Evolutionary conservation across 305 asterid genomes (phyloP), one percentile per base, ranked within the genome.

Genomic region (Fraxinus xanthoxyloides): DNA sequence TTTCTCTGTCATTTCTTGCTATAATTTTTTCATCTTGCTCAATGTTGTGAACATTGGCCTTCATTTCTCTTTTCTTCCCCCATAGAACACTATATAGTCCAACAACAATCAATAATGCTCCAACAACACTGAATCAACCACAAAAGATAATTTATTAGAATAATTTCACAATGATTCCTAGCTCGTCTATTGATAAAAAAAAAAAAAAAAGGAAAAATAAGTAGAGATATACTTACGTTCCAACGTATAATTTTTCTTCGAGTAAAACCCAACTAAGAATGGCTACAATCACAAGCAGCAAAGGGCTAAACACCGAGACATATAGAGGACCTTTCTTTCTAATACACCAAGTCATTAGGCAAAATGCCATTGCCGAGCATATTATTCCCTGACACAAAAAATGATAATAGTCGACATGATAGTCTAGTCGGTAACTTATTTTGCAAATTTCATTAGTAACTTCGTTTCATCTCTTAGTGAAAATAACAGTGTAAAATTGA

Each of bases 301-400:
- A 85, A 0, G 99, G 99, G 84, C 92, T 92, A 83, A 95, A 95
- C 40, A 95, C 96, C 1, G 98, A 93, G 13, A 95, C 99, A 15
- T 93, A 95, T 0, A 95, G 84, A 36, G 98, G 99, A 5, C 99
- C 97, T 88, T 91, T 95, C 87, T 87, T 87, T 79, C 87, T 92
- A 9, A 93, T 85, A 46, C 99, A 95, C 94, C 93, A 93, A 23
- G 98, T 77, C 92, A 92, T 92, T 7, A 93, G 79, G 89, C 97
- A 91, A 83, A 90, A 94, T 81, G 94, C 95, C 51, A 92, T 43
- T 35, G 99, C 99, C 2, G 97, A 89, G 80, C 99, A 92, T 79
- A 95, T 87, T 34, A 89, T 81, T 56, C 98, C 99, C 99, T 93
- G 89, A 51, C 76, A 5, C 5, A 15, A 15, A 43, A 12, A 15